Conservation (phyloP, 2,329 filamentous ascomycete species). For the Colletotrichum tropicicola region DNA sequence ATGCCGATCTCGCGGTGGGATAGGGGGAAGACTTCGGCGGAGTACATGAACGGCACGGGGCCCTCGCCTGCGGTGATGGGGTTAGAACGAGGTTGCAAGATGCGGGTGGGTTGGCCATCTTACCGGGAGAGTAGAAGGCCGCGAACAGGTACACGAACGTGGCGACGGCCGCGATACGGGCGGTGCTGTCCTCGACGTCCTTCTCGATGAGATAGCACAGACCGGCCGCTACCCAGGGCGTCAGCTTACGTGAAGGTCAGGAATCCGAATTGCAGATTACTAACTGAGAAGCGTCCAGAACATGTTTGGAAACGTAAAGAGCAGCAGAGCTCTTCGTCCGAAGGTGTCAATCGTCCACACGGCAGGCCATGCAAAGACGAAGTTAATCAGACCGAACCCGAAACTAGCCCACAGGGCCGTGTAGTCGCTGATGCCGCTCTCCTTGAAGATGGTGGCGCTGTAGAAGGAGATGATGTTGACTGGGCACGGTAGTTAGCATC, state of each 20-base stretch:
- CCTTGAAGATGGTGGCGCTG: constrained; percentile 53
- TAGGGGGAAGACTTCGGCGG: constrained; percentile 71
- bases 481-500: constrained; percentile 8
- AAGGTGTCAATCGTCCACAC: constrained; percentile 75
- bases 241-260: not conserved
- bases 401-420: constrained; percentile 51
- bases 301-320: constrained; percentile 76
- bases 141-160: constrained; percentile 73
- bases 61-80: constrained; percentile 57
- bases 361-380: constrained; percentile 73
- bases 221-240: constrained; percentile 40
- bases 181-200: constrained; percentile 41
- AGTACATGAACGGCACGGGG: constrained; percentile 69
- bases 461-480: constrained; percentile 62
- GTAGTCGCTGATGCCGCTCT: constrained; percentile 49
- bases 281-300: constrained; percentile 62
- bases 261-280: constrained; percentile 3
- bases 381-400: constrained; percentile 64
- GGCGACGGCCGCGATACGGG: constrained; percentile 63
- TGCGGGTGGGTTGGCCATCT: not conserved
- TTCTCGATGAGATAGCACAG: constrained; percentile 47
- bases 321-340: constrained; percentile 67
- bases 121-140: constrained; percentile 70
- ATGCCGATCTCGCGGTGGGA: constrained; percentile 72
- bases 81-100: too few relatives aligned